These are phyloP conservation scores for Saccharomyces eubayanus DNA, from an alignment of 805 yeast genomes.

Conservation along the genomic window DNA sequence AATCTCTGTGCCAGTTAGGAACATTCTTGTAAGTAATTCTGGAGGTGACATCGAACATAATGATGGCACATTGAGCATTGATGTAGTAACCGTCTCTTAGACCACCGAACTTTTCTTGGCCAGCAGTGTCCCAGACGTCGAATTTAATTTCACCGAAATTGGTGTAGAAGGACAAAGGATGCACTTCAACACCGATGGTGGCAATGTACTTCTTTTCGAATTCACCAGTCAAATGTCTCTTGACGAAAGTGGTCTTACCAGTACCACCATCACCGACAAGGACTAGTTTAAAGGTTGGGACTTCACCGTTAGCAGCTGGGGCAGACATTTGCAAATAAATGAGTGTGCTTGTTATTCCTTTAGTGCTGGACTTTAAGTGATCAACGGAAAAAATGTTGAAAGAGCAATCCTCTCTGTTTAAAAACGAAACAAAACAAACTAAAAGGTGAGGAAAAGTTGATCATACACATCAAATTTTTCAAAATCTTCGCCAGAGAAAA, in stretches of 20 bases:
- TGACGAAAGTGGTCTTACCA: constrained; percentile 99
- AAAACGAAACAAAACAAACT: neutral
- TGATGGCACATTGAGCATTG: constrained; percentile 99
- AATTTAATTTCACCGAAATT: constrained; percentile 97
- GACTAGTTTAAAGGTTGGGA: constrained; percentile 96
- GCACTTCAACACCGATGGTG: constrained; percentile 98
- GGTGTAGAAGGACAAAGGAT: constrained; percentile 96
- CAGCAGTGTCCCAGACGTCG: constrained; percentile 99
- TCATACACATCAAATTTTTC: neutral
- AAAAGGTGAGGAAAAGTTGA: neutral
- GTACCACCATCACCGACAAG: constrained; percentile 99
- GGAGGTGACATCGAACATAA: constrained; percentile 98
- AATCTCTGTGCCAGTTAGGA: constrained; percentile 99
- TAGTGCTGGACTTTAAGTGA: neutral
- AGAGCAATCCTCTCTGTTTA: neutral
- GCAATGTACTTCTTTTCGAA: constrained; percentile 98
- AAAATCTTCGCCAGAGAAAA: neutral
- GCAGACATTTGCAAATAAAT: constrained; percentile 41
- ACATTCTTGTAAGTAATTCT: constrained; percentile 99
- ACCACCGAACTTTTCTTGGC: constrained; percentile 99
- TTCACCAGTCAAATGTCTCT: constrained; percentile 99
- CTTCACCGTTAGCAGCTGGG: constrained; percentile 37
- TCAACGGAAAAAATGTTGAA: neutral
- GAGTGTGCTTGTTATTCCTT: neutral
- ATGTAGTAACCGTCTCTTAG: constrained; percentile 99